Evolutionary conservation across 371 early-diverging fungal genomes (phyloP), one percentile per base, ranked within the genome.

Genomic region (Actinomucor elegans): DNA sequence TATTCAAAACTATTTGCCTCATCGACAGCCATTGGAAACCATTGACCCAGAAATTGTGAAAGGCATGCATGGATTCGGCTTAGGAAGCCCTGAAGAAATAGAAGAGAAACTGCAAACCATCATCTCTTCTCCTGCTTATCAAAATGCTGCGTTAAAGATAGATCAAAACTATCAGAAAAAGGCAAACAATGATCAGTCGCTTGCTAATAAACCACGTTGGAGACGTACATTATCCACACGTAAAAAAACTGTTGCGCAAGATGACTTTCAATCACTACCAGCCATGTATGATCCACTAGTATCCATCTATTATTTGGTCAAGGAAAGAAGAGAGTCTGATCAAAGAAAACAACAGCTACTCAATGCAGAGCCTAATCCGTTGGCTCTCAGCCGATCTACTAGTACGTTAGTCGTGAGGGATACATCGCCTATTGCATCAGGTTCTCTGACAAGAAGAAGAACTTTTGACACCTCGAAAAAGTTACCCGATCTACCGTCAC

Each of bases 301-400:
- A 8, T 92, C 91, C 51, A 89, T 95, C 18, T 95, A 95, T 56
- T 88, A 90, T 55, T 79, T 95, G 29, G 93, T 93, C 18, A 81
- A 81, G 48, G 96, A 95, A 69, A 81, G 69, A 38, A 66, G 64
- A 46, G 74, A 73, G 23, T 55, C 65, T 2, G 72, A 75, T 14
- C 53, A 54, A 27, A 32, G 73, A 48, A 64, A 64, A 29, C 36
- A 51, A 3, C 55, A 55, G n/a, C 41, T 68, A 11, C 50, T 64
- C 9, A 52, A 55, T 32, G 41, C 48, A 21, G 46, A 45, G 9
- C 46, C 37, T 5, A 36, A 38, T 15, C 29, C 54, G 3, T 11
- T 47, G 2, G 41, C 52, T n/a, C 44, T 57, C 20, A 57, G 52
- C 28, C 20, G 58, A 44, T 57, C 58, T 2, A 57, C 58, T 5